Evolutionary conservation across 768 basidiomycete species (phyloP).

Genomic region (Xanthoconium stramineum): DNA sequence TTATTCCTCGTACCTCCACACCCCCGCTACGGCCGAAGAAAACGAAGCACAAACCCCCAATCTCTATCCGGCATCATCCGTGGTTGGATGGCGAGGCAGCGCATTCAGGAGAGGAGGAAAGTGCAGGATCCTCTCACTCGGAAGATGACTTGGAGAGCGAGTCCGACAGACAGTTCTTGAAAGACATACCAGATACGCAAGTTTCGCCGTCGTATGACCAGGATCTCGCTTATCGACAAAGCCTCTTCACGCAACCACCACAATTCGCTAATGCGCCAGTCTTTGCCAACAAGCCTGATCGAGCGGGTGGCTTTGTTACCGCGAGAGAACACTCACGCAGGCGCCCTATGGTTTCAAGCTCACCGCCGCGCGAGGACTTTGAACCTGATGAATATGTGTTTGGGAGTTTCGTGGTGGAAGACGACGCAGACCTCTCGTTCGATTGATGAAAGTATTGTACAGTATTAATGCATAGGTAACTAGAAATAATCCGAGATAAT

Average conservation of each 20-base stretch:
- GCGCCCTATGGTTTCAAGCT: constrained; percentile 49
- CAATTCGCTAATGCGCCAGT: constrained; percentile 36
- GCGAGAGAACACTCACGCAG: constrained; percentile 33
- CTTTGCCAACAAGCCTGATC: constrained; percentile 52
- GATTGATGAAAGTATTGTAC: constrained; percentile 9
- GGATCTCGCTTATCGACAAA: constrained; percentile 61
- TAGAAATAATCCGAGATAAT: background rate
- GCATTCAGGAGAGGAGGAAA: constrained; percentile 80
- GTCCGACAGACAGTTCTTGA: constrained; percentile 65
- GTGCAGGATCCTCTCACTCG: constrained; percentile 58
- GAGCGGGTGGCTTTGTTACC: constrained; percentile 39
- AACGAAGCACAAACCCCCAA: constrained; percentile 19
- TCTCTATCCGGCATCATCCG: constrained; percentile 38
- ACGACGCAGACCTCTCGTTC: constrained; percentile 67
- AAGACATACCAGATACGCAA: constrained; percentile 64
- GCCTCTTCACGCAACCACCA: constrained; percentile 69
- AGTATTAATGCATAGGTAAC: constrained; percentile 1
- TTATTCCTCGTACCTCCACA: constrained; percentile 15
- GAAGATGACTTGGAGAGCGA: constrained; percentile 55
- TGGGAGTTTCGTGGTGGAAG: constrained; percentile 79
- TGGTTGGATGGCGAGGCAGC: constrained; percentile 68
- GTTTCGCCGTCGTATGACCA: constrained; percentile 73
- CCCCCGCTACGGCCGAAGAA: constrained; percentile 24
- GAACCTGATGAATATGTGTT: constrained; percentile 64
- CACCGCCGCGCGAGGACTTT: constrained; percentile 51